Percentiles rank a stretch among this genome's conserved stretches.
phyloP scores from a whole-genome alignment of 208 protist species.

The Endotrypanum monterogeii region DNA sequence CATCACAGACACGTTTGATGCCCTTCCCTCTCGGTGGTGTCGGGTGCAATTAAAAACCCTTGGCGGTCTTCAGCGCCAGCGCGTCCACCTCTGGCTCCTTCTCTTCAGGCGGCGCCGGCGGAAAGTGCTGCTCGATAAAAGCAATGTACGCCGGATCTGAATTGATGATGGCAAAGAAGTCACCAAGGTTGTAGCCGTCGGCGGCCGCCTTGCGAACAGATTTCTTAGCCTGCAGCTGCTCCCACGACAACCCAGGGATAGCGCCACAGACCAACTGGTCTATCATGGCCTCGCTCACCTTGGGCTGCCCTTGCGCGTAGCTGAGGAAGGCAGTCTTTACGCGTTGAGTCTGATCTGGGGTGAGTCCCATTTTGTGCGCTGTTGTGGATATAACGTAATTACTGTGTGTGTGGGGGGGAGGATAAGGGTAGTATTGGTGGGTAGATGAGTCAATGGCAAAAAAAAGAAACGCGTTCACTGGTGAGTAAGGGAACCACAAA shows the following conservation, averaged over 20 bases:
- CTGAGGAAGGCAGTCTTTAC: slow-evolving; percentile 89
- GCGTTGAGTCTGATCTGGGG: slow-evolving; percentile 75
- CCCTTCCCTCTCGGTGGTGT: neutral
- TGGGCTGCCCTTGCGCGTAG: slow-evolving; percentile 81
- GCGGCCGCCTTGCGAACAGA: slow-evolving; percentile 45
- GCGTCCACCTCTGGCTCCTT: slow-evolving; percentile 79
- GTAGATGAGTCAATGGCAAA: neutral
- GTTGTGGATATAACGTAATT: neutral
- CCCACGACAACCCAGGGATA: slow-evolving; percentile 78
- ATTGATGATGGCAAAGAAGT: slow-evolving; percentile 82
- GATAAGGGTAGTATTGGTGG: neutral
- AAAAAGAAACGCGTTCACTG: neutral
- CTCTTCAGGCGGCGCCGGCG: slow-evolving; percentile 59
- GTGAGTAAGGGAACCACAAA: no score
- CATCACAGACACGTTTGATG: neutral
- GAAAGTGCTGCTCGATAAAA: slow-evolving; percentile 82
- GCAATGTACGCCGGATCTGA: slow-evolving; percentile 71
- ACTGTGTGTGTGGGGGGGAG: neutral
- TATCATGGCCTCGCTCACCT: slow-evolving; percentile 83
- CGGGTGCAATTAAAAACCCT: slow-evolving; percentile 66
- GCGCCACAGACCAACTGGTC: slow-evolving; percentile 90
- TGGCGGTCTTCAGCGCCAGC: slow-evolving; percentile 76
- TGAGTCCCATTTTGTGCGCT: slow-evolving; percentile 60
- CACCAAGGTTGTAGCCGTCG: slow-evolving; percentile 72
- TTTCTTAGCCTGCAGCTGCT: slow-evolving; percentile 83